Conservation (phyloP, 1,284 basidiomycete species). For the Cystobasidiaceae sp. region DNA sequence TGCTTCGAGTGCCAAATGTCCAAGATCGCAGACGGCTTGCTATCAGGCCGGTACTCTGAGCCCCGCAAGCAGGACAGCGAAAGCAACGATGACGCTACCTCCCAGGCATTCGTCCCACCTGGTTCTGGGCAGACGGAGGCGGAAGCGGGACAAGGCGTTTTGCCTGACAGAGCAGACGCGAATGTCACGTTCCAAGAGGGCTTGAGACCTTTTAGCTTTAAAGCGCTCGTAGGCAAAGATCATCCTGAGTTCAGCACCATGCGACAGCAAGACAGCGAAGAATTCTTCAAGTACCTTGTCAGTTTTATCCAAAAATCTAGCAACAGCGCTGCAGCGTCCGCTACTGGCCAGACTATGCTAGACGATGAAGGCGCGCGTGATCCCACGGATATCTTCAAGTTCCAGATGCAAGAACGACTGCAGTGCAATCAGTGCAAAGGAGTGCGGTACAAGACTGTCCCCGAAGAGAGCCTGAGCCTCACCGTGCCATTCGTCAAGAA, state of each 20-base stretch:
- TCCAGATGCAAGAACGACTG: slow-evolving; percentile 76
- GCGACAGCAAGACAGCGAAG: slow-evolving; percentile 95
- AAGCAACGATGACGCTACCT: slow-evolving; percentile 15
- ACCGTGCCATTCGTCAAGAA: slow-evolving; percentile 64
- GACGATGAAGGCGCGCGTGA: slow-evolving; percentile 48
- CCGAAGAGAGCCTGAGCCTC: slow-evolving; percentile 70
- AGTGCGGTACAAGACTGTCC: slow-evolving; percentile 84
- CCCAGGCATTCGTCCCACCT: slow-evolving; percentile 23
- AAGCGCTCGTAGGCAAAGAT: slow-evolving; percentile 81
- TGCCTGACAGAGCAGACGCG: slow-evolving; percentile 46
- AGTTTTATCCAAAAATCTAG: slow-evolving; percentile 61
- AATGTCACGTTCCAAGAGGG: slow-evolving; percentile 74
- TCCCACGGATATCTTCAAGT: slow-evolving; percentile 71
- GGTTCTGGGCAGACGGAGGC: too few relatives aligned
- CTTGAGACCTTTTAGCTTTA: slow-evolving; percentile 77
- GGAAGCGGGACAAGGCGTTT: slow-evolving; percentile 43
- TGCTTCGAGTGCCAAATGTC: slow-evolving; percentile 93
- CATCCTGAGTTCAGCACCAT: slow-evolving; percentile 95
- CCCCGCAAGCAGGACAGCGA: slow-evolving; percentile 49
- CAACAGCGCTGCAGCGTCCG: not conserved
- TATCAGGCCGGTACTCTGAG: slow-evolving; percentile 84
- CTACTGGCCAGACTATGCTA: slow-evolving; percentile 43
- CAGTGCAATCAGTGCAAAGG: slow-evolving; percentile 74
- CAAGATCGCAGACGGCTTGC: slow-evolving; percentile 85
- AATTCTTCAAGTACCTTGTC: slow-evolving; percentile 82